These are phyloP conservation scores for Teratosphaeria destructans DNA, from an alignment of 2,329 filamentous ascomycete species.

Conservation along the genomic window DNA sequence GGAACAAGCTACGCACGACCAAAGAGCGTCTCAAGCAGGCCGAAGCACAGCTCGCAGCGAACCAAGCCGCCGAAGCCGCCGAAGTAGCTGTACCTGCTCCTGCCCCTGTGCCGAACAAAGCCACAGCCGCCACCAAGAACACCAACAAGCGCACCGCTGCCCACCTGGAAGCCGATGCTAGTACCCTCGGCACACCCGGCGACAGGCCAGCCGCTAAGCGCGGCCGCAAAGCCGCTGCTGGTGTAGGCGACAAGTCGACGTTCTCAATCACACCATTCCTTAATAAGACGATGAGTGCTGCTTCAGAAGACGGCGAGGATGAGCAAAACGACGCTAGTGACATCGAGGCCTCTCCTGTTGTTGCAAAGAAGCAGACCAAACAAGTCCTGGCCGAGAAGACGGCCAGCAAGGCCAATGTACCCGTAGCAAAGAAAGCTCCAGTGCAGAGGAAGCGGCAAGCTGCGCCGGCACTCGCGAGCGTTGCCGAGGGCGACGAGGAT, in stretches of 20 bases:
- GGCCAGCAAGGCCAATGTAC: conserved; percentile 33
- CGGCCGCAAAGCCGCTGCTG: conserved; percentile 40
- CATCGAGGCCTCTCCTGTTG: conserved; percentile 12
- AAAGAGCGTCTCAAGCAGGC: conserved; percentile 65
- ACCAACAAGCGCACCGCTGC: conserved; percentile 34
- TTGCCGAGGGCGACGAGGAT: conserved; percentile 29
- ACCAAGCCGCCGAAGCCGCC: conserved; percentile 16
- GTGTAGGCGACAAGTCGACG: conserved; percentile 73
- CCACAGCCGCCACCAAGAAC: conserved; percentile 20
- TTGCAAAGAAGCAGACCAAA: conserved; percentile 20
- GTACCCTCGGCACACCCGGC: conserved; percentile 39
- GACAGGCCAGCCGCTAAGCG: conserved; percentile 38
- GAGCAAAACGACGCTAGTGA: conserved; percentile 17
- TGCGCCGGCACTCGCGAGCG: conserved; percentile 31
- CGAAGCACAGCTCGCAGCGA: conserved; percentile 39
- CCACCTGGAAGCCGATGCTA: conserved; percentile 37
- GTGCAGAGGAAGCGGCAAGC: conserved; percentile 28
- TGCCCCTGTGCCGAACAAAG: conserved; percentile 18
- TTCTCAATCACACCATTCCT: conserved; percentile 94
- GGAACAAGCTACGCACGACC: conserved; percentile 56
- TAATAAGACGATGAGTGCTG: conserved; percentile 57
- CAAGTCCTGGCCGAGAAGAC: conserved; percentile 36
- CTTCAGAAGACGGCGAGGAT: conserved; percentile 28
- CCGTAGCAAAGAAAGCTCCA: conserved; percentile 24
- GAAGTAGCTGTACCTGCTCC: conserved; percentile 17